These are phyloP conservation scores for Gardenia jasminoides DNA, from an alignment of 257 asterid genomes.

Conservation along the genomic window DNA sequence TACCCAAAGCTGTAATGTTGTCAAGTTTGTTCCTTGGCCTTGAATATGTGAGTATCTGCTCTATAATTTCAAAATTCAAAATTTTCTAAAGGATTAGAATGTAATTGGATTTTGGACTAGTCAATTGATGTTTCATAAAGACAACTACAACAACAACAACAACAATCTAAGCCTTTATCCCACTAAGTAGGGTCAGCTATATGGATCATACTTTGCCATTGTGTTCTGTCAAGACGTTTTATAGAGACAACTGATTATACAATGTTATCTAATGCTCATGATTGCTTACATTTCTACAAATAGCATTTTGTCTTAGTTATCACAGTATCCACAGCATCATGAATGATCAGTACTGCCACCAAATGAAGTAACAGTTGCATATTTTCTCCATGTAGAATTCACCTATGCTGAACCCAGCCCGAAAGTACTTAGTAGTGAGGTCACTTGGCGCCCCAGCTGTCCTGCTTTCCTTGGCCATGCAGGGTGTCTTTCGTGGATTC, in stretches of 20 bases:
- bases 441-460: conserved; percentile 63
- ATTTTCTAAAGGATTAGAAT: neutral
- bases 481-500: conserved; percentile 54
- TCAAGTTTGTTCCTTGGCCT: neutral
- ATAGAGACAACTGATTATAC: neutral
- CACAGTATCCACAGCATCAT: neutral
- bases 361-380: neutral
- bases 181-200: too few relatives aligned
- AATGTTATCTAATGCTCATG: too few relatives aligned
- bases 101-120: neutral
- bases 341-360: neutral
- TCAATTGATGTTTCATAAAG: neutral
- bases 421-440: conserved; percentile 42
- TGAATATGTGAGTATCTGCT: neutral
- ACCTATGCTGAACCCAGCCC: conserved; percentile 48
- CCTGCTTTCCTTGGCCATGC: conserved; percentile 57
- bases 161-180: too few relatives aligned
- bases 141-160: too few relatives aligned
- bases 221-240: neutral
- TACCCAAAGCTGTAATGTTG: neutral
- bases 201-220: too few relatives aligned
- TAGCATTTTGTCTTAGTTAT: neutral
- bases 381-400: conserved; percentile 35
- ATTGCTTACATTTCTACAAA: neutral
- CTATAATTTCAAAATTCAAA: neutral